These are phyloP conservation scores for Wilcoxina mikolae DNA, from an alignment of 495 filamentous ascomycete species.

Conservation along the genomic window DNA sequence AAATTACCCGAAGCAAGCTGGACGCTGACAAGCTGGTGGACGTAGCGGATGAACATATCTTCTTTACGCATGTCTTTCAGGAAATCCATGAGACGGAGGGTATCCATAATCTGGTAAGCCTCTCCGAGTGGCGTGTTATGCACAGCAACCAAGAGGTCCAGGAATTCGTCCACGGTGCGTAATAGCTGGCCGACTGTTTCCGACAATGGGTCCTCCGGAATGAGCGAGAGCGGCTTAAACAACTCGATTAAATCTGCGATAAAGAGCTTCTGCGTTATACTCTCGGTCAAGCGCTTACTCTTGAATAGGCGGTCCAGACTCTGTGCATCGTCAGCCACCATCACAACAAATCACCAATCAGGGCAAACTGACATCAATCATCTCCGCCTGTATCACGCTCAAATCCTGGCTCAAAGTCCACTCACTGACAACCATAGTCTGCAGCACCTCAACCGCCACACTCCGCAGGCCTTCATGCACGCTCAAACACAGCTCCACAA, in stretches of 20 bases:
- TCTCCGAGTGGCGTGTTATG: conserved; percentile 66
- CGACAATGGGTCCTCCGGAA: conserved; percentile 58
- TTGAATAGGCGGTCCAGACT: conserved; percentile 88
- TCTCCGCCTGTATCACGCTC: conserved; percentile 82
- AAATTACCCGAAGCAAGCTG: conserved; percentile 63
- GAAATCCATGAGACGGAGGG: conserved; percentile 87
- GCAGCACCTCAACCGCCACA: conserved; percentile 82
- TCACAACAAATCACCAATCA: not conserved
- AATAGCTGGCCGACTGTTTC: conserved; percentile 63
- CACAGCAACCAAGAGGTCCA: conserved; percentile 86
- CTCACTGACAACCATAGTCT: conserved; percentile 96
- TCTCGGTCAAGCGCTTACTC: conserved; percentile 70
- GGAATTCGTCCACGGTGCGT: conserved; percentile 68
- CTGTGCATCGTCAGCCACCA: conserved; percentile 14
- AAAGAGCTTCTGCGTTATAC: conserved; percentile 81
- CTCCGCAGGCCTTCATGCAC: conserved; percentile 82
- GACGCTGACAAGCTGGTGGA: conserved; percentile 74
- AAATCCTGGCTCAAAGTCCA: conserved; percentile 95
- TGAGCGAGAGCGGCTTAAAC: conserved; percentile 54
- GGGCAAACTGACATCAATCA: conserved; percentile 51
- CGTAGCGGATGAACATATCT: conserved; percentile 92
- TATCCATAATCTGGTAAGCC: conserved; percentile 67
- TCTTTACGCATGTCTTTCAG: conserved; percentile 93
- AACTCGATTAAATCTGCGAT: conserved; percentile 67
- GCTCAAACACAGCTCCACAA: conserved; percentile 86